A percentile compares a stretch with the other conserved stretches of the same genome.
Evolutionary conservation across 352 stramenopile species (phyloP).

Genomic region (Elongisporangium anandrum): DNA sequence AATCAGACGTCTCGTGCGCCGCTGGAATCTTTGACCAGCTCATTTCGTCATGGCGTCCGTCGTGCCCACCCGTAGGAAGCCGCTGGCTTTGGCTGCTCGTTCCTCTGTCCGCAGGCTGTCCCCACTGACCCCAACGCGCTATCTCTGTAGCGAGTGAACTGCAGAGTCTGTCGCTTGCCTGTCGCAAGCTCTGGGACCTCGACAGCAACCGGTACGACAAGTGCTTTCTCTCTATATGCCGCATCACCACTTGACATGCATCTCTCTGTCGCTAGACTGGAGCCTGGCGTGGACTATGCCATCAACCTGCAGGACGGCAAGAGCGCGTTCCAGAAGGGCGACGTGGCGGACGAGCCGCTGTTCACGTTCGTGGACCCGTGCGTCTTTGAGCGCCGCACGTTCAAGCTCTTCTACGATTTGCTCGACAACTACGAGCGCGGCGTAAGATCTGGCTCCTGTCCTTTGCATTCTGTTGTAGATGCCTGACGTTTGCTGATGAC

Average conservation of each 20-base stretch:
- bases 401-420: conserved; percentile 86
- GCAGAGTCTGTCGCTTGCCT: conserved; percentile 64
- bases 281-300: conserved; percentile 87
- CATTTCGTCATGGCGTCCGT: neutral
- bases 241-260: neutral
- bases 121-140: neutral
- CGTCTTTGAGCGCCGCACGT: conserved; percentile 90
- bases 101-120: neutral
- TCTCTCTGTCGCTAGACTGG: conserved; percentile 43
- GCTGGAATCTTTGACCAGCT: neutral
- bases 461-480: neutral
- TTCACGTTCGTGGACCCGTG: conserved; percentile 88
- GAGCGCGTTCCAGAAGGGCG: conserved; percentile 82
- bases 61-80: neutral
- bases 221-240: neutral
- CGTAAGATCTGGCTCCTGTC: conserved; percentile 18
- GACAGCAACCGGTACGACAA: conserved; percentile 74
- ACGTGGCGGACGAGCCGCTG: conserved; percentile 85
- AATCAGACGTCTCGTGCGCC: neutral
- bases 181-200: conserved; percentile 91
- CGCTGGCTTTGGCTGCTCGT: neutral
- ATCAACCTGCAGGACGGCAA: conserved; percentile 94
- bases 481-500: conserved; percentile 1
- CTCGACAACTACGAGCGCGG: conserved; percentile 89
- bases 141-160: conserved; percentile 20